Conservation (phyloP, 2,329 filamentous ascomycete genomes). For the Pseudofabraea citricarpa region DNA sequence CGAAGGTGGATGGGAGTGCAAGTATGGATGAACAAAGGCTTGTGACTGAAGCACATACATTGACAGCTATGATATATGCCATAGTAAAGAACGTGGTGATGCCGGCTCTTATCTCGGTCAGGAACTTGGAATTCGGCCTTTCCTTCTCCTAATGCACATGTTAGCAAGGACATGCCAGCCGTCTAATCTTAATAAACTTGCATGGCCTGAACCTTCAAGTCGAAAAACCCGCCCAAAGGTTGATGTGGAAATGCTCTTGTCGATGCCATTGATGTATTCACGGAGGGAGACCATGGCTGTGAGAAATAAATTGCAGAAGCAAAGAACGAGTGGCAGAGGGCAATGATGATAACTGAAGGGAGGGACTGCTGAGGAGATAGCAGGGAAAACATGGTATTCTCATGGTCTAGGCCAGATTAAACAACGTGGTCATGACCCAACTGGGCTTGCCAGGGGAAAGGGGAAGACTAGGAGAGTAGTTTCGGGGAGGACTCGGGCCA, state of each 20-base stretch:
- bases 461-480: neutral
- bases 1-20: constrained; percentile 32
- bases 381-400: neutral
- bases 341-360: neutral
- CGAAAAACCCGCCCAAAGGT: constrained; percentile 58
- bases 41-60: constrained; percentile 36
- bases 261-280: constrained; percentile 23
- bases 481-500: neutral
- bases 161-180: neutral
- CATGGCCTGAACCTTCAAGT: constrained; percentile 64
- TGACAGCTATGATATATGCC: constrained; percentile 80
- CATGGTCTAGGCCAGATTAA: neutral
- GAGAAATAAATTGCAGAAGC: constrained; percentile 1
- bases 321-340: constrained; percentile 6
- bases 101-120: constrained; percentile 74
- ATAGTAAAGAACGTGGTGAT: constrained; percentile 77
- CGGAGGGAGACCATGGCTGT: constrained; percentile 8
- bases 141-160: constrained; percentile 51
- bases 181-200: too few species aligned
- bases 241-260: constrained; percentile 34
- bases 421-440: neutral
- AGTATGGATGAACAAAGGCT: constrained; percentile 5
- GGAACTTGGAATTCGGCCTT: constrained; percentile 64
- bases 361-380: neutral
- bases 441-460: neutral